Conservation (phyloP, 1,284 basidiomycete species). For the Boletus smithii region DNA sequence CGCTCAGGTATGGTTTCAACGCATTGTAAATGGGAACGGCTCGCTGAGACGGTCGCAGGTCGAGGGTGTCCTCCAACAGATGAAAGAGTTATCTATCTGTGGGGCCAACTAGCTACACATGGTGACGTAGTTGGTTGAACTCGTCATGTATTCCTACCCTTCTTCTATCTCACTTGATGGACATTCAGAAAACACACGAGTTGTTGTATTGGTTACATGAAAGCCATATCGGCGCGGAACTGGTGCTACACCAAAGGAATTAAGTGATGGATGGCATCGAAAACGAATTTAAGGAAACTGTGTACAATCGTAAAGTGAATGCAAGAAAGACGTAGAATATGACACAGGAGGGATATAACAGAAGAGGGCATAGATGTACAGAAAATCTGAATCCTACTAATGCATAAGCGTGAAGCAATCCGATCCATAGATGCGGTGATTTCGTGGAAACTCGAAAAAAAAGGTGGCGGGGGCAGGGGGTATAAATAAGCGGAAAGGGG, state of each 20-base stretch:
- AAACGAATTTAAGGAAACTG: constrained; percentile 5
- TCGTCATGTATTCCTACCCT: constrained; percentile 12
- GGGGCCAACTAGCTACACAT: constrained; percentile 44
- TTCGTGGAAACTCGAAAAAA: constrained; percentile 1
- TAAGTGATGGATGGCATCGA: constrained; percentile 12
- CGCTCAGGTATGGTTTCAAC: constrained; percentile 62
- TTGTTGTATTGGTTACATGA: constrained; percentile 13
- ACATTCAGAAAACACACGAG: constrained; percentile 7
- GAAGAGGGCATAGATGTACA: constrained; percentile 21
- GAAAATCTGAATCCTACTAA: constrained; percentile 23
- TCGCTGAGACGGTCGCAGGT: constrained; percentile 44
- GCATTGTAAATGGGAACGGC: background rate
- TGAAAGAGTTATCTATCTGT: constrained; percentile 93
- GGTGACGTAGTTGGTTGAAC: background rate
- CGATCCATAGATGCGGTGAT: constrained; percentile 11
- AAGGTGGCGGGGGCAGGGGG: background rate
- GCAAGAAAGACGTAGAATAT: constrained; percentile 12
- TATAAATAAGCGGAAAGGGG: constrained; percentile 9
- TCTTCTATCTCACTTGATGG: background rate
- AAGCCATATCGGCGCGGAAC: constrained; percentile 10
- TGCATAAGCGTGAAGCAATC: constrained; percentile 18
- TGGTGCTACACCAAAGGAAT: constrained; percentile 23
- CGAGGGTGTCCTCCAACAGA: constrained; percentile 91
- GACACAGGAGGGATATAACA: constrained; percentile 12
- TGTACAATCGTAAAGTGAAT: constrained; percentile 20